A percentile compares a stretch with the other conserved stretches of the same genome.
Conservation (phyloP, 2,329 filamentous ascomycete species). For the Cladosporium sp. region DNA sequence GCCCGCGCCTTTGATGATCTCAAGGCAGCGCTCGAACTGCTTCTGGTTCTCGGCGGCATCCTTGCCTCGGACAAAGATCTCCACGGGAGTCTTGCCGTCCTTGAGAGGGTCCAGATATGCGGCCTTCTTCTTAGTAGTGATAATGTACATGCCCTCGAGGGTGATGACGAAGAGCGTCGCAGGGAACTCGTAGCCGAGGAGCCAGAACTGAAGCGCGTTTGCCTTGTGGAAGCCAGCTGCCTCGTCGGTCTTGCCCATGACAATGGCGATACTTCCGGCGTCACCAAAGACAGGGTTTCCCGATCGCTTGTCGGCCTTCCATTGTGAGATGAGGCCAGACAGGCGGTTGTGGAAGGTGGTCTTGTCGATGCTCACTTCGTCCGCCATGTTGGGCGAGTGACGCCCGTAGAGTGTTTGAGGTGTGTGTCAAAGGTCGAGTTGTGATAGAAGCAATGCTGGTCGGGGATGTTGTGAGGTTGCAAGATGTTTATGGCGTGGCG, state of each 20-base stretch:
- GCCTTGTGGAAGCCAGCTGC: slow-evolving; percentile 88
- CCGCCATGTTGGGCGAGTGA: slow-evolving; percentile 52
- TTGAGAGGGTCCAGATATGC: slow-evolving; percentile 92
- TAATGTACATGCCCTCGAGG: slow-evolving; percentile 80
- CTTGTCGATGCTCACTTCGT: slow-evolving; percentile 94
- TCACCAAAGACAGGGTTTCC: slow-evolving; percentile 84
- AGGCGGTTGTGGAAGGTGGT: slow-evolving; percentile 92
- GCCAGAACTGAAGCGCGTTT: slow-evolving; percentile 97
- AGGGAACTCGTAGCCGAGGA: slow-evolving; percentile 97
- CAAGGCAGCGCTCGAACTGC: slow-evolving; percentile 79
- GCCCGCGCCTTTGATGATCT: slow-evolving; percentile 83
- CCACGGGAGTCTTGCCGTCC: slow-evolving; percentile 86
- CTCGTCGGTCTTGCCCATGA: slow-evolving; percentile 95
- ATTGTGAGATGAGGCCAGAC: slow-evolving; percentile 80
- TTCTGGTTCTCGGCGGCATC: slow-evolving; percentile 89
- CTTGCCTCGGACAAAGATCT: slow-evolving; percentile 89
- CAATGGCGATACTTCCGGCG: slow-evolving; percentile 79
- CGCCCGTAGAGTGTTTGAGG: not conserved
- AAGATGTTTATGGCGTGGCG: not conserved
- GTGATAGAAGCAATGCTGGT: not conserved
- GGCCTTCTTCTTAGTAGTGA: slow-evolving; percentile 97
- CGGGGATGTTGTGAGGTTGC: not conserved
- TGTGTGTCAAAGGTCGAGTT: slow-evolving; percentile 6
- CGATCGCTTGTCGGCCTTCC: slow-evolving; percentile 93
- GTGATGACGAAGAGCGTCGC: slow-evolving; percentile 94